Evolutionary conservation across 208 protist species (phyloP), one percentile per base, ranked within the genome.

Genomic region (Acanthamoeba rhysodes): DNA sequence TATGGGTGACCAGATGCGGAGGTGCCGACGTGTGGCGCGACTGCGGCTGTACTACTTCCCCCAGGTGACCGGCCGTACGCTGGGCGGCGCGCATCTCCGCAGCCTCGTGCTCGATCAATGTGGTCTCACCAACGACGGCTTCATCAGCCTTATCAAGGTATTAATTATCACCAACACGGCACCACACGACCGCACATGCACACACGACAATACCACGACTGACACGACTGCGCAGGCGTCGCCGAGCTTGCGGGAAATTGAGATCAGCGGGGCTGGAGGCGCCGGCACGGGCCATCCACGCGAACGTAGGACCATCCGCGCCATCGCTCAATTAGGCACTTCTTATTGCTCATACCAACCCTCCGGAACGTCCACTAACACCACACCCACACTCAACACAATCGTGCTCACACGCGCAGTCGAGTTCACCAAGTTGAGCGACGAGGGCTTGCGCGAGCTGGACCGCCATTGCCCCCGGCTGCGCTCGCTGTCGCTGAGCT

Each of bases 41-140:
- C 34, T 80, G 34, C 70, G 37, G 70, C 32, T 80, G 34, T 80
- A 32, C 70, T 80, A 80, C 37, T 80, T 80, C 37, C 70, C 70
- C 6, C 70, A 80, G 70, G 32, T 48, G 14, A 80, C 70, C 18
- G 70, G 70, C 70, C 16, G 70, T 12, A 50, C 70, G n/a, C 22
- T 80, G 37, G 70, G 70, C 70, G 70, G 70, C 37, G 70, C 12
- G 24, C 7, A 45, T 22, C 70, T 80, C 18, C 29, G 37, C 34
- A 80, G 70, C 34, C 24, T 80, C n/a, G 70, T 80, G 32, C 37
- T 80, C 37, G 70, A 80, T 45, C 70, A 80, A 29, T 80, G 70
- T 20, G 70, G 70, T 10, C 70, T 80, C 16, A 80, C 70, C 16
- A 27, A 80, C 70, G 70, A 80, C 0, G 70, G 70, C 22, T 80